Evolutionary conservation across 768 basidiomycete genomes (phyloP), one percentile per base, ranked within the genome.

Genomic region (Goffeauzyma gilvescens): DNA sequence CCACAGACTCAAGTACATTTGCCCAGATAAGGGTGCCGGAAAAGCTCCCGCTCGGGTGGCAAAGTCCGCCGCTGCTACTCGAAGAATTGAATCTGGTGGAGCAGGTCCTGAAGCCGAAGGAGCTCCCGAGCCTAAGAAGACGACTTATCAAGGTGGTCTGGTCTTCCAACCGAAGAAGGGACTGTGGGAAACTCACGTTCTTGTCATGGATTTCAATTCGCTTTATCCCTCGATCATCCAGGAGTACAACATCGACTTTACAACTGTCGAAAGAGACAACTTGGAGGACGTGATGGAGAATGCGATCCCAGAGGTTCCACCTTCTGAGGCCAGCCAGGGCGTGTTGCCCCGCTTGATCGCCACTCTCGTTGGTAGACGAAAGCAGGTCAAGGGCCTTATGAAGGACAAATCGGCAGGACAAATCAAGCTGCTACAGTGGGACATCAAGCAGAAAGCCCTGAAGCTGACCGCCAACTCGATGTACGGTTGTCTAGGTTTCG

Each of bases 151-250:
- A 66, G 93, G 93, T 61, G 93, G 93, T 64, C 71, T 96, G 40
- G 93, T 98, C 15, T 87, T 98, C 50, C 84, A 93, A 45, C 93
- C 93, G 2, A 89, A 93, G 66, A 71, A 83, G 41, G 85, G 89
- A 9, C 68, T 98, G 30, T 96, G 85, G 83, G 93, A 96, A 68
- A 89, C 78, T 54, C 93, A 72, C 59, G 81, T 96, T 64, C 72
- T 98, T 14, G 93, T 98, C 64, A 98, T 98, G 93, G 93, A 98
- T 64, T 98, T 96, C 76, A 98, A 98, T 65, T 93, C 87, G 48
- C 71, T 98, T 43, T 98, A 98, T 60, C 93, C 93, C 5, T 87
- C 83, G 62, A 98, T 98, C 68, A 98, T 98, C 36, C 93, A 96
- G 58, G 93, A 98, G 69, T 98, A 83, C 60, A 96, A 98, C 61